Base-by-base conservation (phyloP, 768 basidiomycete genomes). In the Baorangia bicolor region DNA sequence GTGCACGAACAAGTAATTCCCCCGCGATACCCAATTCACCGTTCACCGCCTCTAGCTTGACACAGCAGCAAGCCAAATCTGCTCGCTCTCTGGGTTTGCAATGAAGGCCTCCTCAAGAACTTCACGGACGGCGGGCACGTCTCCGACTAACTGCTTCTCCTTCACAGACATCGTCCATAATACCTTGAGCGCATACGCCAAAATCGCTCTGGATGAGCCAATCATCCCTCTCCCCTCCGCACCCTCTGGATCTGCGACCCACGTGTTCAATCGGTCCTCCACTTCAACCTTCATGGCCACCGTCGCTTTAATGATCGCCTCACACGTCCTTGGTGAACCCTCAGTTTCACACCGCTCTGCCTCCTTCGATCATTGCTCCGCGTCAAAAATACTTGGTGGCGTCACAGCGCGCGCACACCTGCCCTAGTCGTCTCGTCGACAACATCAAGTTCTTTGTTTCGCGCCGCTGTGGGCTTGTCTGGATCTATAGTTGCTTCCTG, bases 141-240 rank as follows among this genome's bases (percentile, higher is more conserved):
- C 92, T 8, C 91, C 92, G 12, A 79, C 77, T 16, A 93, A 68
- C 96, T 96, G 98, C 69, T 93, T 92, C 76, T 98, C 96, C 74
- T 99, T 99, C 4, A 95, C 97, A 48, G 88, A 83, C 94, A 98
- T 98, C 31, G 98, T 81, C 97, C 97, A 98, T 6, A 99, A 98
- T 20, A 94, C 92, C 66, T 88, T 87, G 54, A 98, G 77, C 0
- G 95, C 89, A 71, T 95, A 95, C 1, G 94, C 92, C 59, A 96
- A 77, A 30, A 98, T 86, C 2, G 94, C 93, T 52, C 96, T 76
- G 0, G 94, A 89, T 12, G 90, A 92, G 40, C 88, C 90, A 47
- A 94, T 81, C 71, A 78, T 84, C 11, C 88, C 89, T 50, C 84
- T 81, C 9, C 77, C 73, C 66, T 90, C 87, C 2, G 90, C 88